These are phyloP conservation scores for Centrapalus pauciflorus DNA, from an alignment of 129 eudicot species.

Conservation along the genomic window DNA sequence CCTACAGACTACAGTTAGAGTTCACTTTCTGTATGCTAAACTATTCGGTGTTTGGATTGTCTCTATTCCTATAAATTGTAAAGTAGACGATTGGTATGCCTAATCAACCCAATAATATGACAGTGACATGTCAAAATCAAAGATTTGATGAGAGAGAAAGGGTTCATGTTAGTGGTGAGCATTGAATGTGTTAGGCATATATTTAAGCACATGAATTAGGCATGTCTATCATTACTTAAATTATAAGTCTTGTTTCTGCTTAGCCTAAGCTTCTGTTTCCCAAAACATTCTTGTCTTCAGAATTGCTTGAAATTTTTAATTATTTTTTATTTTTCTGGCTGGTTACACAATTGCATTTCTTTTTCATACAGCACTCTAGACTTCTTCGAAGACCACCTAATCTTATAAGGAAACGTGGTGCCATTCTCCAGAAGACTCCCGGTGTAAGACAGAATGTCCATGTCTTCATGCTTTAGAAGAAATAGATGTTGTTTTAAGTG, in stretches of 20 bases:
- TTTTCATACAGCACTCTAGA: constrained; percentile 56
- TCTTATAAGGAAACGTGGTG: constrained; percentile 70
- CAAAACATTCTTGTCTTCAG: neutral
- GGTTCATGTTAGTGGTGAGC: no score
- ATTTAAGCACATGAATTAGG: no score
- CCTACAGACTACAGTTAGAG: neutral
- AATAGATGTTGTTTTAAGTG: neutral
- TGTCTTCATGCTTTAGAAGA: constrained; percentile 1
- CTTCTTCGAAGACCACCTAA: constrained; percentile 85
- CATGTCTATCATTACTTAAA: no score
- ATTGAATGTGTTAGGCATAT: no score
- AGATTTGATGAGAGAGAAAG: no score
- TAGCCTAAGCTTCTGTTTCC: neutral
- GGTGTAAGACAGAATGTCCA: constrained; percentile 40
- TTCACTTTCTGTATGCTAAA: neutral
- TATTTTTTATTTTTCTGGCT: neutral
- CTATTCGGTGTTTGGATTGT: neutral
- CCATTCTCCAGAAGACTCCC: constrained; percentile 59
- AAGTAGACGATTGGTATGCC: no score
- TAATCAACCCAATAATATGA: no score
- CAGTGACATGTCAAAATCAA: no score
- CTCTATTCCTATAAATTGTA: neutral
- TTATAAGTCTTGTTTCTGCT: neutral
- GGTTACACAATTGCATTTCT: neutral
- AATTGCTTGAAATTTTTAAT: neutral